A percentile compares a stretch with the other conserved stretches of the same genome.
Conservation (phyloP, 2,329 filamentous ascomycete genomes). For the Pezicula rhizophila region DNA sequence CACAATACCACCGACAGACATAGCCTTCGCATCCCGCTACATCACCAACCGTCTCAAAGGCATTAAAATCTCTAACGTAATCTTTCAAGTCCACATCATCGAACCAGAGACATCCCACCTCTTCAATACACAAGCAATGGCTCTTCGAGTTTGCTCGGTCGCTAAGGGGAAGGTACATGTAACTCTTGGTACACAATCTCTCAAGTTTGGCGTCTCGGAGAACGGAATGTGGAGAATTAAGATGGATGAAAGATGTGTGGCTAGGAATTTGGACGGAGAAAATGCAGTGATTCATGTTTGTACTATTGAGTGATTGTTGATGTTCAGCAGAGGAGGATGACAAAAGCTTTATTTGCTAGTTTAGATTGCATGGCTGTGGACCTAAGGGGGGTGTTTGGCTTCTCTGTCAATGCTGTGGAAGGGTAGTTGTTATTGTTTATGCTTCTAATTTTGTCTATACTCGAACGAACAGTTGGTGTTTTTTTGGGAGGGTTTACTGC, state of each 20-base stretch:
- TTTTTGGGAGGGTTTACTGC: no score
- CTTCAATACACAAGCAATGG: not conserved
- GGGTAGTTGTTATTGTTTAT: no score
- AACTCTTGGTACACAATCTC: slow-evolving; percentile 1
- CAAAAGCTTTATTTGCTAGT: no score
- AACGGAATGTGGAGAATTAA: slow-evolving; percentile 17
- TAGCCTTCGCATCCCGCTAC: slow-evolving; percentile 18
- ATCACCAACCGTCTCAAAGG: slow-evolving; percentile 5
- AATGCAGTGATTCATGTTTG: not conserved
- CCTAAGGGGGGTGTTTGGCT: no score
- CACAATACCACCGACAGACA: slow-evolving; percentile 6
- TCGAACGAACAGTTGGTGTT: no score
- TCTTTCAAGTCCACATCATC: slow-evolving; percentile 9
- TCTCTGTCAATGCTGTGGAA: no score
- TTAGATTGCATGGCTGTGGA: no score
- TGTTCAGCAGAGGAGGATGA: no score
- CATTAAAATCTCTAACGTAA: slow-evolving; percentile 10
- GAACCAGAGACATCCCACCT: not conserved
- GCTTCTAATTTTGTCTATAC: no score
- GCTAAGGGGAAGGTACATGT: slow-evolving; percentile 13
- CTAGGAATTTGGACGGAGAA: slow-evolving; percentile 1
- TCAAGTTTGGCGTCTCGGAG: slow-evolving; percentile 10
- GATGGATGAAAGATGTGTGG: slow-evolving; percentile 9
- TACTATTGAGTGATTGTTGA: not conserved
- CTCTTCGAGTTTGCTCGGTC: slow-evolving; percentile 12